These are phyloP conservation scores for Fusarium pseudoanthophilum DNA, from an alignment of 2,329 filamentous ascomycete genomes.

Conservation along the genomic window DNA sequence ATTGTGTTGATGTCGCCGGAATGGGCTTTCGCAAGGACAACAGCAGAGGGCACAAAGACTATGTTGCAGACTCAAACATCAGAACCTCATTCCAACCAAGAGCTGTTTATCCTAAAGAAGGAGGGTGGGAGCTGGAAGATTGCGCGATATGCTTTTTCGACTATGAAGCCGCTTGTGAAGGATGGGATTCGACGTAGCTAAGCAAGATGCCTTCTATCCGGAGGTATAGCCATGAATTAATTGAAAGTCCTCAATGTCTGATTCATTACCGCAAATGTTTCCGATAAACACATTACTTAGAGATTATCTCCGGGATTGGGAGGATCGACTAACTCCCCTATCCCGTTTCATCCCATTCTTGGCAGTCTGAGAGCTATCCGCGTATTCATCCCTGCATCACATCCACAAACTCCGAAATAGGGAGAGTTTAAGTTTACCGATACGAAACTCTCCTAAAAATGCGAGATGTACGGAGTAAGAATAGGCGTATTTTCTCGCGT, in stretches of 20 bases:
- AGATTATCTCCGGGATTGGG: background rate
- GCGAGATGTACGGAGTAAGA: too few species aligned
- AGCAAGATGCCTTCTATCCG: too few species aligned
- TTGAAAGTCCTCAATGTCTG: too few species aligned
- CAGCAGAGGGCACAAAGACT: background rate
- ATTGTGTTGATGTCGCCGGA: background rate
- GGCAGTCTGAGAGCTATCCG: background rate
- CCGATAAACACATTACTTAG: background rate
- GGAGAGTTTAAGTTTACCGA: background rate
- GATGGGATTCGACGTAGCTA: background rate
- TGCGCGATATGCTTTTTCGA: background rate
- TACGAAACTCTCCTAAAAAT: background rate
- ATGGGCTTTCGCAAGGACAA: background rate
- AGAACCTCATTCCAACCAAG: background rate
- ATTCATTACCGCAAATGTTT: too few species aligned
- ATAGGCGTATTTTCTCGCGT: background rate
- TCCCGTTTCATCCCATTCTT: slow-evolving; percentile 1
- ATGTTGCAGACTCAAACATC: background rate
- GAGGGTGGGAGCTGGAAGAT: background rate
- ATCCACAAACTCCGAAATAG: background rate
- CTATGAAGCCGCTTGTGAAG: background rate
- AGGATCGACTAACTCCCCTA: background rate
- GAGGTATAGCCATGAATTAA: too few species aligned
- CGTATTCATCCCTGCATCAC: background rate
- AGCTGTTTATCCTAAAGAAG: background rate